Percentiles rank a stretch among this genome's conserved stretches.
Evolutionary conservation across 2,329 filamentous ascomycete species (phyloP).

Genomic region (Dactylella cylindrospora): DNA sequence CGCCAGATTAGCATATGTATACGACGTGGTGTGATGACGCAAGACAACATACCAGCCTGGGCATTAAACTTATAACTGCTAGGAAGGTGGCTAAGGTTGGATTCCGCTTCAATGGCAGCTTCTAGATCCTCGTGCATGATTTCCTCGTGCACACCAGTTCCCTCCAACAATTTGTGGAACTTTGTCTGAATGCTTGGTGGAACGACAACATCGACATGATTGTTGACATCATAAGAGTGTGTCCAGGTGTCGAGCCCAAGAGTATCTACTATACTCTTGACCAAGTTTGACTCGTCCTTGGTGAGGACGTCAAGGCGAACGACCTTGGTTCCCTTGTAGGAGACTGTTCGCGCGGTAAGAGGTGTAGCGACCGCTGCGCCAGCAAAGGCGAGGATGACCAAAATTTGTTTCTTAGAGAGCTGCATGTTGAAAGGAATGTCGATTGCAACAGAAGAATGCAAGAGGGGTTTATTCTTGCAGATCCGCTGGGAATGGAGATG

Average conservation of each 20-base stretch:
- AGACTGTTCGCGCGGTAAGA: conserved; percentile 45
- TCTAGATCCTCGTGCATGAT: conserved; percentile 56
- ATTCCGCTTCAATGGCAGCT: conserved; percentile 53
- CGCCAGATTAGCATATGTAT: conserved; percentile 48
- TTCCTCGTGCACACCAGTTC: conserved; percentile 49
- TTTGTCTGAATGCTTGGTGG: conserved; percentile 52
- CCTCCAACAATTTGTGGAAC: conserved; percentile 52
- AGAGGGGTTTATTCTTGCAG: neutral
- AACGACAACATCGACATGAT: conserved; percentile 55
- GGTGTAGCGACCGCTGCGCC: conserved; percentile 33
- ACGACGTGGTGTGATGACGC: conserved; percentile 38
- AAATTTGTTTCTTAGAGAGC: conserved; percentile 32
- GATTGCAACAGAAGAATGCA: neutral
- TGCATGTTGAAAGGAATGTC: conserved; percentile 20
- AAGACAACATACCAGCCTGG: conserved; percentile 49
- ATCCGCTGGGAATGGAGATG: neutral
- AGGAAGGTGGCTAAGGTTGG: neutral
- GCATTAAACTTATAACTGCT: conserved; percentile 36
- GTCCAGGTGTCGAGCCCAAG: conserved; percentile 53
- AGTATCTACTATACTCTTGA: conserved; percentile 51
- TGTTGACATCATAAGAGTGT: conserved; percentile 48
- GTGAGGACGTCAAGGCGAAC: conserved; percentile 52
- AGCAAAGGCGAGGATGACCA: conserved; percentile 32
- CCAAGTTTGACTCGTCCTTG: conserved; percentile 48
- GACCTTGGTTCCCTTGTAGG: conserved; percentile 54